Conservation (phyloP, 495 filamentous ascomycete species). For the Penicillium coffeae region DNA sequence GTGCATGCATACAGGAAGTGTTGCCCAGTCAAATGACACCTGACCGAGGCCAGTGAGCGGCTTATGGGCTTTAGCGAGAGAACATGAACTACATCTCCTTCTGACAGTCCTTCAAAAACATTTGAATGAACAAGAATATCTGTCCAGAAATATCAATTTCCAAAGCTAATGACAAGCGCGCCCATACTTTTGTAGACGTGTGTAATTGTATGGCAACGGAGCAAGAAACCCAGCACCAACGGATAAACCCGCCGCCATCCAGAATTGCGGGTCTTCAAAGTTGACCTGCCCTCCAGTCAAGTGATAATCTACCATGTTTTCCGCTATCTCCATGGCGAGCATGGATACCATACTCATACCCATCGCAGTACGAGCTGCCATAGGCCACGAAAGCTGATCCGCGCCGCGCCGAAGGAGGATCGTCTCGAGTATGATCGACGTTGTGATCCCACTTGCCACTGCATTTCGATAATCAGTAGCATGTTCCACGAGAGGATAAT, state of each 20-base stretch:
- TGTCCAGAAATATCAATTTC: too few species aligned
- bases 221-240: slow-evolving; percentile 41
- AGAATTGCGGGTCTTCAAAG: slow-evolving; percentile 30
- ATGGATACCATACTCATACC: slow-evolving; percentile 50
- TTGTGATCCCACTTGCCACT: slow-evolving; percentile 44
- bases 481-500: not conserved
- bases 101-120: too few species aligned
- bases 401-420: slow-evolving; percentile 35
- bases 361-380: slow-evolving; percentile 38
- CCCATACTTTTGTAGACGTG: slow-evolving; percentile 37
- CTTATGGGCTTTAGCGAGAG: too few species aligned
- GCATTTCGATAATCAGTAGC: not conserved
- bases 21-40: too few species aligned
- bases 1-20: too few species aligned
- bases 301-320: slow-evolving; percentile 46
- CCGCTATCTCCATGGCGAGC: slow-evolving; percentile 44
- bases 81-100: too few species aligned
- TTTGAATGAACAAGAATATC: too few species aligned
- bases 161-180: slow-evolving; percentile 43
- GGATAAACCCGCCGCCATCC: slow-evolving; percentile 32
- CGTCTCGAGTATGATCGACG: slow-evolving; percentile 43
- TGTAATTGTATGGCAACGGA: slow-evolving; percentile 47
- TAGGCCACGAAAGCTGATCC: slow-evolving; percentile 36
- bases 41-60: too few species aligned
- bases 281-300: slow-evolving; percentile 40